Evolutionary conservation across 129 eudicot species (phyloP).

Genomic region (Pseudognaphalium luteoalbum): DNA sequence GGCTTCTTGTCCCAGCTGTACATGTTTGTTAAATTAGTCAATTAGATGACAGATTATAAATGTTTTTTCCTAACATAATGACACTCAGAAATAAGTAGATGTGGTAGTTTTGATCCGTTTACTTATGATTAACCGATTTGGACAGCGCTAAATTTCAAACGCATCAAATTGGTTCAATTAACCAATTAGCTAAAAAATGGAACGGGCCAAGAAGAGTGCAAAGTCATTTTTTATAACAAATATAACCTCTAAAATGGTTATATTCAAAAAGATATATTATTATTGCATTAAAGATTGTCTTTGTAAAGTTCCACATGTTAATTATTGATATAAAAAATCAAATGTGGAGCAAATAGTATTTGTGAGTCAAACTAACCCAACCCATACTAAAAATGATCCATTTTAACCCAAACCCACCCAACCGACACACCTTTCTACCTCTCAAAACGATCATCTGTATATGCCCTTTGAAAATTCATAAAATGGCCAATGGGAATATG

Average conservation of each 20-base stretch:
- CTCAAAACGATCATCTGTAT: neutral
- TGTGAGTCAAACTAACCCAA: neutral
- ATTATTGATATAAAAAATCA: neutral
- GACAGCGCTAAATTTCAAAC: neutral
- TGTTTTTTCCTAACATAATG: neutral
- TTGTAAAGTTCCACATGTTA: neutral
- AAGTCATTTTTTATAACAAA: neutral
- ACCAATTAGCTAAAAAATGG: neutral
- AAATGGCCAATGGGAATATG: neutral
- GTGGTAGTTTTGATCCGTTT: neutral
- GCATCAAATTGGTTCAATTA: neutral
- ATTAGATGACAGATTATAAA: neutral
- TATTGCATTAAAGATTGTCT: neutral
- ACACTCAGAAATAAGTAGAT: neutral
- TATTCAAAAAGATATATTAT: neutral
- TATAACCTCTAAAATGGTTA: neutral
- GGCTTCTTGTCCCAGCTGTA: slow-evolving; percentile 92
- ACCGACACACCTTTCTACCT: neutral
- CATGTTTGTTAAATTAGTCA: slow-evolving; percentile 4
- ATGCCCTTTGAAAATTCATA: neutral
- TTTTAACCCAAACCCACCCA: neutral
- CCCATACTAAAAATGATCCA: neutral
- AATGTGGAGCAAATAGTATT: neutral
- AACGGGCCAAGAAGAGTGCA: neutral
- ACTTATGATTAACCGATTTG: neutral